Evolutionary conservation across 805 yeast genomes (phyloP).

Genomic region (Lipomyces anomalus): DNA sequence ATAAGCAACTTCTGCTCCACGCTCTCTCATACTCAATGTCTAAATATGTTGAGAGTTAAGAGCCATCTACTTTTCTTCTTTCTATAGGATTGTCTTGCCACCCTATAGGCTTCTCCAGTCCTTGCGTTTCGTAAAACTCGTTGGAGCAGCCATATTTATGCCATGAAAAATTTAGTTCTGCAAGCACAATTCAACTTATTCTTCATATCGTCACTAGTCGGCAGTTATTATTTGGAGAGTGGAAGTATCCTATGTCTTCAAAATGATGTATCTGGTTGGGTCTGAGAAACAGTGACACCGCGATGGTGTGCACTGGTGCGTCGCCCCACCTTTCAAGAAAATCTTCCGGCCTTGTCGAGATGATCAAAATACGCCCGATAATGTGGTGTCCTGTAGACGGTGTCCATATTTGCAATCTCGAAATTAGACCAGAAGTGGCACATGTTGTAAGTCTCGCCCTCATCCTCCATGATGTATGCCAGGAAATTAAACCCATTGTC

Average conservation of each 20-base stretch:
- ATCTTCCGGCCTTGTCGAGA: conserved; percentile 67
- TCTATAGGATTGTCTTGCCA: not conserved
- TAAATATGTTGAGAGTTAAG: too few species aligned
- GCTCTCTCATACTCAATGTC: too few species aligned
- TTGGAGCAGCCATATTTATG: conserved; percentile 2
- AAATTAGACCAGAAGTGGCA: conserved; percentile 86
- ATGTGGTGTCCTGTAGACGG: conserved; percentile 62
- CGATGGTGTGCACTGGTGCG: conserved; percentile 81
- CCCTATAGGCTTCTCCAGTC: conserved; percentile 1
- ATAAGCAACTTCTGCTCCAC: too few species aligned
- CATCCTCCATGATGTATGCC: conserved; percentile 42
- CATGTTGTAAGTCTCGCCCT: conserved; percentile 59
- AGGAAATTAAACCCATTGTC: conserved; percentile 50
- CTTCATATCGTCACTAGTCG: conserved; percentile 45
- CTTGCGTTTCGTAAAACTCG: conserved; percentile 4
- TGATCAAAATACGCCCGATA: conserved; percentile 60
- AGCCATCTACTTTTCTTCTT: too few species aligned
- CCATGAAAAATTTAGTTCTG: not conserved
- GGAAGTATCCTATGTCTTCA: conserved; percentile 64
- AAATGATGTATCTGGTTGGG: conserved; percentile 58
- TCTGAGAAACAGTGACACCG: conserved; percentile 53
- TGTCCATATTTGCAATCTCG: conserved; percentile 65
- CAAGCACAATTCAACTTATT: conserved; percentile 53
- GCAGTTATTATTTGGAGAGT: conserved; percentile 63
- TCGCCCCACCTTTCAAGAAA: conserved; percentile 89